A percentile compares a stretch with the other conserved stretches of the same genome.
Conservation (phyloP, 768 basidiomycete species). For the Strobilomyces dryophilus region DNA sequence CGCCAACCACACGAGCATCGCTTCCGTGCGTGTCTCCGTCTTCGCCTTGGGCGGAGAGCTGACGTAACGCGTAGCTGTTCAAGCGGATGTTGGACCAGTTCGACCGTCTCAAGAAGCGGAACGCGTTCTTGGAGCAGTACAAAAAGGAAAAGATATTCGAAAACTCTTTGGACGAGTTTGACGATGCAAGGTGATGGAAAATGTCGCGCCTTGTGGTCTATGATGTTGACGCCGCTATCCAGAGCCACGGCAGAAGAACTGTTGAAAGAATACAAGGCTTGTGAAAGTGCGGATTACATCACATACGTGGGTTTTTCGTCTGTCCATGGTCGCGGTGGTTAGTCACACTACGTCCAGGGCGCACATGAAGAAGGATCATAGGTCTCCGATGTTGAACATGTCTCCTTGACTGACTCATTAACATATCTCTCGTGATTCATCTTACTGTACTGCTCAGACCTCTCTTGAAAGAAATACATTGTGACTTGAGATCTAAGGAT, state of each 20-base stretch:
- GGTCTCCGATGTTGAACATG: neutral
- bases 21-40: slow-evolving; percentile 57
- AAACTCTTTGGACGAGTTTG: slow-evolving; percentile 91
- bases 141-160: slow-evolving; percentile 97
- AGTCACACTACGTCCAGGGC: slow-evolving; percentile 23
- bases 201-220: neutral
- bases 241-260: slow-evolving; percentile 86
- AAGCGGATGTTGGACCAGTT: slow-evolving; percentile 96
- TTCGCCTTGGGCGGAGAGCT: neutral
- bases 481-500: slow-evolving; percentile 20
- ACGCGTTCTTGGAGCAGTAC: slow-evolving; percentile 96
- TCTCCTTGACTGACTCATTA: neutral
- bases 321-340: neutral
- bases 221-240: slow-evolving; percentile 1
- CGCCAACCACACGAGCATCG: slow-evolving; percentile 98
- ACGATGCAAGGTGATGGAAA: slow-evolving; percentile 79
- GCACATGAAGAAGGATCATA: slow-evolving; percentile 31
- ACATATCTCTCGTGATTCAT: neutral
- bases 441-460: slow-evolving; percentile 2
- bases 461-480: slow-evolving; percentile 21
- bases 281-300: slow-evolving; percentile 93
- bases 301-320: slow-evolving; percentile 55
- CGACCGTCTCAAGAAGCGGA: slow-evolving; percentile 78
- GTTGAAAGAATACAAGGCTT: slow-evolving; percentile 92
- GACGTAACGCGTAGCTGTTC: slow-evolving; percentile 66